phyloP scores from a whole-genome alignment of 208 protist species.

The Leishmania aethiopica region DNA sequence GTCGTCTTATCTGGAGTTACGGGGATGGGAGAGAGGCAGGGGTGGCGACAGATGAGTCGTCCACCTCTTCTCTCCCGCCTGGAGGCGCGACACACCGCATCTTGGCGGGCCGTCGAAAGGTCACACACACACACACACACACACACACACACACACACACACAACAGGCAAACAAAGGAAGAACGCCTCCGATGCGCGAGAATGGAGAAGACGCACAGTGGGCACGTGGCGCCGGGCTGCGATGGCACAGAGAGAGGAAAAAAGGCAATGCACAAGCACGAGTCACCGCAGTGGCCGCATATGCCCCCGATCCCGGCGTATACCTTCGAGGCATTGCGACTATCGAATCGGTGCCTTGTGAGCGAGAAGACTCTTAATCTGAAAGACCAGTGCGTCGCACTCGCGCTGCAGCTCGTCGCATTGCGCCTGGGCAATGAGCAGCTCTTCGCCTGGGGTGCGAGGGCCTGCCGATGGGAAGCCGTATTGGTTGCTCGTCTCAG shows the following conservation, averaged over 20 bases:
- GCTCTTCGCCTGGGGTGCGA: conserved; percentile 21
- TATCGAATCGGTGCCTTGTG: conserved; percentile 3
- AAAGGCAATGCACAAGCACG: not conserved
- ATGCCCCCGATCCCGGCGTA: no score
- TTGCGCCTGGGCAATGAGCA: conserved; percentile 39
- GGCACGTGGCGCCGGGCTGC: not conserved
- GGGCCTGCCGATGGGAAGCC: not conserved
- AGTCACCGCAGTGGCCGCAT: not conserved
- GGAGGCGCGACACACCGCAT: not conserved
- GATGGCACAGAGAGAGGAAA: not conserved
- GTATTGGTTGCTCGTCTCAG: not conserved
- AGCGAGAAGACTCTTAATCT: conserved; percentile 26
- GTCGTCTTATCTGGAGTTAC: not conserved
- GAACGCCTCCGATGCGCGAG: not conserved
- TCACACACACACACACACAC: not conserved
- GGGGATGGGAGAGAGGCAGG: not conserved
- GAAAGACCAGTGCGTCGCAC: conserved; percentile 60
- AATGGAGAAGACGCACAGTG: not conserved
- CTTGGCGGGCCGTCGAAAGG: not conserved
- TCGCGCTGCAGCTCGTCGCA: conserved; percentile 52
- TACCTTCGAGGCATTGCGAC: not conserved
- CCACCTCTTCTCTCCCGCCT: not conserved
- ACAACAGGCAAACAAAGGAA: not conserved
- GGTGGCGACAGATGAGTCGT: not conserved
- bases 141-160: no score